Conservation (phyloP, 140 eudicot species). For the Oenanthe javanica region DNA sequence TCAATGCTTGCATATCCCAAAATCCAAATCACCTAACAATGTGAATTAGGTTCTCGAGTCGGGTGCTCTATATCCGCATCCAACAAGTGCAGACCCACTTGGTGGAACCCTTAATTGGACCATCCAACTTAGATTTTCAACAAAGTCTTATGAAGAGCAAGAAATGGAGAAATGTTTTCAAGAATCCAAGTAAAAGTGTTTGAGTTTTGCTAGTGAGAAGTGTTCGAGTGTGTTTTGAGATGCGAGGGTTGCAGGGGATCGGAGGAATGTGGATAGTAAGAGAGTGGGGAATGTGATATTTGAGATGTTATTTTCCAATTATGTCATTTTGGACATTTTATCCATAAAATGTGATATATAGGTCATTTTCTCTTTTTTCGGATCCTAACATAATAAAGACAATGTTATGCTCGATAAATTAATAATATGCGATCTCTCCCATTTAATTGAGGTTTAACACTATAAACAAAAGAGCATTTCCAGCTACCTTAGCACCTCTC, state of each 20-base stretch:
- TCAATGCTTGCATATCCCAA: constrained; percentile 31
- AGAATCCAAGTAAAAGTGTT: constrained; percentile 41
- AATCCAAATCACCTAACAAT: constrained; percentile 40
- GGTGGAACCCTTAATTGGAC: constrained; percentile 48
- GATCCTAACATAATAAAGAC: no score
- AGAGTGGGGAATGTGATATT: constrained; percentile 15
- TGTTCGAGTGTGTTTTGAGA: constrained; percentile 50
- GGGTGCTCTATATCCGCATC: constrained; percentile 75
- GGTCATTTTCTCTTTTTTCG: no score
- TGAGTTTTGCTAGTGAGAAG: constrained; percentile 45
- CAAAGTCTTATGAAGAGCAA: constrained; percentile 56
- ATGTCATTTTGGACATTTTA: no score
- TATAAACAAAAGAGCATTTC: no score
- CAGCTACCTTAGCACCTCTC: no score
- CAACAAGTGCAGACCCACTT: constrained; percentile 52
- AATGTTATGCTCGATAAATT: no score
- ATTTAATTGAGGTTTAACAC: no score
- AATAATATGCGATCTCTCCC: no score
- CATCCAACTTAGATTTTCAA: constrained; percentile 22
- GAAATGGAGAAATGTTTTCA: constrained; percentile 59
- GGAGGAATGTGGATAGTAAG: constrained; percentile 18
- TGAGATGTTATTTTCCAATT: no score
- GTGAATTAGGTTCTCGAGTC: constrained; percentile 61
- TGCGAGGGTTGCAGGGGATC: constrained; percentile 37
- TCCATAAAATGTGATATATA: no score